Percentiles rank a stretch among this genome's conserved stretches.
Conservation (phyloP, 2,329 filamentous ascomycete genomes). For the Ophiocordyceps australis region DNA sequence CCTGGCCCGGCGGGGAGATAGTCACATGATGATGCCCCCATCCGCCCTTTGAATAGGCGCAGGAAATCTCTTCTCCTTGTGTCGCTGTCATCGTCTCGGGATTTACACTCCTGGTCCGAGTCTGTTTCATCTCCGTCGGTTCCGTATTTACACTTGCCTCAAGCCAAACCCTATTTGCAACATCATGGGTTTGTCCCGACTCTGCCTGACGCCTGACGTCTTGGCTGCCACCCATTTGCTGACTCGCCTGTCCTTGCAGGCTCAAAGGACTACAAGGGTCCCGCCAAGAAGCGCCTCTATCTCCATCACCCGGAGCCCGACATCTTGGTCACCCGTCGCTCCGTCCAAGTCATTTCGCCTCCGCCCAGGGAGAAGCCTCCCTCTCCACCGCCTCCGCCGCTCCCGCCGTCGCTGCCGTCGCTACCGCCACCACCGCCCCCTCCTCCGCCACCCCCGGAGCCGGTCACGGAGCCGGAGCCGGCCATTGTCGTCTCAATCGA, state of each 20-base stretch:
- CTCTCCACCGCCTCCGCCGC: conserved; percentile 11
- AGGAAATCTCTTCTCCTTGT: too few relatives aligned
- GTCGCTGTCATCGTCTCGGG: too few relatives aligned
- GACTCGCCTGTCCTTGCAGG: conserved; percentile 8
- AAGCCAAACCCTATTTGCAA: too few relatives aligned
- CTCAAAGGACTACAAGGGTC: conserved; percentile 8
- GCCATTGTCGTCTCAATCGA: conserved; percentile 21
- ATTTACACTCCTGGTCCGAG: too few relatives aligned
- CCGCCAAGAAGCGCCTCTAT: conserved; percentile 22
- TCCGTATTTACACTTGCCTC: too few relatives aligned
- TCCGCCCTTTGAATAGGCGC: too few relatives aligned
- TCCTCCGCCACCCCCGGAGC: conserved; percentile 5
- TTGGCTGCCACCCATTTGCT: conserved; percentile 2
- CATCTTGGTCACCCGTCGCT: conserved; percentile 14
- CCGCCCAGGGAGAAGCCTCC: conserved; percentile 2
- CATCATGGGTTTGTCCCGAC: background rate
- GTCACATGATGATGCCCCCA: too few relatives aligned
- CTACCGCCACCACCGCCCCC: conserved; percentile 6
- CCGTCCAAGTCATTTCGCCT: conserved; percentile 19
- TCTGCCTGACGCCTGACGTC: background rate
- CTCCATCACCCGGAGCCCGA: conserved; percentile 20
- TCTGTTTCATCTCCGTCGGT: too few relatives aligned
- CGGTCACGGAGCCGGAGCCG: conserved; percentile 4
- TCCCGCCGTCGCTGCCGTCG: conserved; percentile 1
- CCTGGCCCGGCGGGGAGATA: too few relatives aligned